Base-by-base conservation (phyloP, 169 alveolate genomes). In the Plasmodium gallinaceum region DNA sequence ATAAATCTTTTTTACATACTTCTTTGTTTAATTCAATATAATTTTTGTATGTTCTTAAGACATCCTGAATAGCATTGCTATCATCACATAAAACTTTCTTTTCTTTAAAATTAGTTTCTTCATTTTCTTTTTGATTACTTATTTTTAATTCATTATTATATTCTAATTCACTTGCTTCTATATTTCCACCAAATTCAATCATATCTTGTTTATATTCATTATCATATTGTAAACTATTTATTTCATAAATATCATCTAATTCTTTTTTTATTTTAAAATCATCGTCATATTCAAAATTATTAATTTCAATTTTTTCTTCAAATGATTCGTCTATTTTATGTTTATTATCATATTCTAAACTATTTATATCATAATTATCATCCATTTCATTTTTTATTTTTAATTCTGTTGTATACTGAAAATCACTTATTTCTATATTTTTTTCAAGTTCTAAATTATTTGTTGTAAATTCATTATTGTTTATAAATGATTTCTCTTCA, bases 1-100 rank as follows among this genome's bases (percentile, higher is more conserved):
- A 16, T 16, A 66, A 9, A 16, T 45, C 18, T 16, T 39, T 32
- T 66, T 66, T 66, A 39, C 39, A 7, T 0, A 14, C 16, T n/a
- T 16, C 57, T 16, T 10, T 66, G 7, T 66, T 66, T 42, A 66
- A 8, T 43, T 39, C 37, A 16, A 66, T 42, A 66, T 66, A 66
- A n/a, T 66, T 66, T 66, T 39, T 66, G 39, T 66, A 66, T 9
- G 32, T 66, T 66, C 42, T 45, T 16, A 70, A 70, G 45, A 46
- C 46, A 70, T 70, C 43, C 45, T 70, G 39, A 32, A 32, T 32
- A 32, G 39, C 65, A 12, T 32, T 20, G 6, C 45, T 22, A 18
- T 70, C 80, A 46, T 14, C 22, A 7, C 32, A n/a, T 16, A n/a
- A 7, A 43, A n/a, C 9, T 14, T 66, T 66, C 9, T 32, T 70